These are phyloP conservation scores for Leishmania major DNA, from an alignment of 208 protist genomes.

Conservation along the genomic window DNA sequence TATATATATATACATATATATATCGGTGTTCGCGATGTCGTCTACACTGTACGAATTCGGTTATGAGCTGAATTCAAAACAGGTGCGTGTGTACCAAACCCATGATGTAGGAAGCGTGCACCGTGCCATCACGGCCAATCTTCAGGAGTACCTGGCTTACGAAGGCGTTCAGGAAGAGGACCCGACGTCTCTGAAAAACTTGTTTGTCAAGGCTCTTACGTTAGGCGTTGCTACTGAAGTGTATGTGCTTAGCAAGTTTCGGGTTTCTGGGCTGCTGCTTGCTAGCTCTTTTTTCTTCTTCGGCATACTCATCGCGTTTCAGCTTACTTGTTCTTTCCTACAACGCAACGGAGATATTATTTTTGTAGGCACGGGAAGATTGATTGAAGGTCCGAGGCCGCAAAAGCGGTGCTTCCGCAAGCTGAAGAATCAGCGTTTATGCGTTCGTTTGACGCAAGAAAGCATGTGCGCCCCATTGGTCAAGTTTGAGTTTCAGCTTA, in stretches of 20 bases:
- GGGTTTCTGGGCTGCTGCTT: background rate
- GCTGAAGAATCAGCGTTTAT: conserved; percentile 43
- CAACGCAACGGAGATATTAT: conserved; percentile 23
- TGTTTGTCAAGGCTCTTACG: conserved; percentile 23
- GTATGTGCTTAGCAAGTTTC: conserved; percentile 20
- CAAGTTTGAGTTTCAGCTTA: conserved; percentile 48
- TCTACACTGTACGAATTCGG: conserved; percentile 47
- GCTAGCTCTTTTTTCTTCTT: conserved; percentile 11
- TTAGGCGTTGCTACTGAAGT: conserved; percentile 12
- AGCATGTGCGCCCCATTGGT: conserved; percentile 29
- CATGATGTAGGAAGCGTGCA: conserved; percentile 49
- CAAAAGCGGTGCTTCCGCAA: conserved; percentile 26
- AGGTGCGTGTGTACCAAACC: conserved; percentile 53
- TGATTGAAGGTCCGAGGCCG: background rate
- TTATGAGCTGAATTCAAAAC: conserved; percentile 75
- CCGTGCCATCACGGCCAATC: conserved; percentile 44
- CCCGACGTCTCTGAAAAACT: conserved; percentile 22
- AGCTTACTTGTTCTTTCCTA: conserved; percentile 13
- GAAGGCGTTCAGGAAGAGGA: conserved; percentile 43
- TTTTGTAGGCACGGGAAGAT: conserved; percentile 29
- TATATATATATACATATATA: background rate
- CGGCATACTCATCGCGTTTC: conserved; percentile 20
- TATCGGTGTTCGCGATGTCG: background rate
- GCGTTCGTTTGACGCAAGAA: conserved; percentile 40
- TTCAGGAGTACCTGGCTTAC: conserved; percentile 54